phyloP scores from a whole-genome alignment of 2,329 filamentous ascomycete species.

The Tricladium varicosporioides region DNA sequence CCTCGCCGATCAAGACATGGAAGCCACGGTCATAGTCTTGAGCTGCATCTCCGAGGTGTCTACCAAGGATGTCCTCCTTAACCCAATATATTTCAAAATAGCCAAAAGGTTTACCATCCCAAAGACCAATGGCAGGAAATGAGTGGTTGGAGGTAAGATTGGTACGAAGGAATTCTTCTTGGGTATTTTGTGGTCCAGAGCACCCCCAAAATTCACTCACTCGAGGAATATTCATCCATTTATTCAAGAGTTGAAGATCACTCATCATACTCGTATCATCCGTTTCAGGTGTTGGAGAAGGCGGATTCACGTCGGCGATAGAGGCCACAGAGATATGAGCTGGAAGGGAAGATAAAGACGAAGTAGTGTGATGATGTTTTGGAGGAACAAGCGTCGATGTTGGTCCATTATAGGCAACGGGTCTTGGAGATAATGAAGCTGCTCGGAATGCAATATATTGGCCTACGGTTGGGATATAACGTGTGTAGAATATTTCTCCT shows the following conservation, averaged over 20 bases:
- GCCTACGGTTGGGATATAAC: conserved; percentile 76
- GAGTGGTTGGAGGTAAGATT: conserved; percentile 69
- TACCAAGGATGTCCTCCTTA: conserved; percentile 81
- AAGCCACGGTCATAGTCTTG: conserved; percentile 85
- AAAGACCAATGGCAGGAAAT: conserved; percentile 89
- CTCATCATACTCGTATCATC: conserved; percentile 37
- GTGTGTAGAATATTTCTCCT: conserved; percentile 87
- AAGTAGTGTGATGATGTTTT: conserved; percentile 28
- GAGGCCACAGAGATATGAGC: conserved; percentile 37
- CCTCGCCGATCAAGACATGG: conserved; percentile 86
- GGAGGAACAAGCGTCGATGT: conserved; percentile 29
- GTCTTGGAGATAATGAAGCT: conserved; percentile 65
- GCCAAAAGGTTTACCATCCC: conserved; percentile 92
- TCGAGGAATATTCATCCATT: conserved; percentile 85
- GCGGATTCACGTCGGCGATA: conserved; percentile 38
- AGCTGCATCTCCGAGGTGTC: conserved; percentile 63
- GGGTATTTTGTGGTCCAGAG: conserved; percentile 52
- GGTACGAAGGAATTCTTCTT: conserved; percentile 65
- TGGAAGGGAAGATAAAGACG: conserved; percentile 30
- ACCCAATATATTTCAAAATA: conserved; percentile 99
- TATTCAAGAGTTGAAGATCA: conserved; percentile 70
- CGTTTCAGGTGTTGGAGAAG: conserved; percentile 36
- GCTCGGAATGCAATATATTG: conserved; percentile 90
- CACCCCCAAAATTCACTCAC: conserved; percentile 84
- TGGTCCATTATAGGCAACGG: conserved; percentile 64